Percentiles rank a stretch among this genome's conserved stretches.
These are phyloP conservation scores for Barnettozyma hawaiiensis DNA, from an alignment of 1,139 yeast species.

Conservation along the genomic window DNA sequence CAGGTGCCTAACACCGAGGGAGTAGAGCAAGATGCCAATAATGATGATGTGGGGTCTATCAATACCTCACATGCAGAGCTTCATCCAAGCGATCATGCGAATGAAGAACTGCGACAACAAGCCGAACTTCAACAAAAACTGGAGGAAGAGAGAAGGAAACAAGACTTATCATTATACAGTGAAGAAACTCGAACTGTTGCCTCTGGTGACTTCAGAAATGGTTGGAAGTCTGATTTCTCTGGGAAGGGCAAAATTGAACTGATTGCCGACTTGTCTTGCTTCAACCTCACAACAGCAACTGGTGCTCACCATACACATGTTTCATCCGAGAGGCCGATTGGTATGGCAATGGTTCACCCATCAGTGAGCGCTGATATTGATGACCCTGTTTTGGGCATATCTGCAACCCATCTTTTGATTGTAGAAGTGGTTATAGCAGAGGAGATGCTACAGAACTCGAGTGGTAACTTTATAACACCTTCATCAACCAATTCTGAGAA, in stretches of 20 bases:
- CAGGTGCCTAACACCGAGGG: background rate
- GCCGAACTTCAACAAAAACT: slow-evolving; percentile 28
- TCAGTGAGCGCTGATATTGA: slow-evolving; percentile 75
- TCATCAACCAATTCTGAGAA: slow-evolving; percentile 16
- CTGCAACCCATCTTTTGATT: slow-evolving; percentile 66
- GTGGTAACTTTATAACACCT: slow-evolving; percentile 13
- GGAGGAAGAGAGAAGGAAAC: slow-evolving; percentile 21
- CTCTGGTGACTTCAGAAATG: slow-evolving; percentile 75
- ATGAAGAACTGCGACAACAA: slow-evolving; percentile 31
- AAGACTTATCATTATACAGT: slow-evolving; percentile 42
- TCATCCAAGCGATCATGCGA: slow-evolving; percentile 38
- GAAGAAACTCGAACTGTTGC: slow-evolving; percentile 72
- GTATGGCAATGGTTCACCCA: slow-evolving; percentile 32
- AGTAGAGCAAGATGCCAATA: background rate
- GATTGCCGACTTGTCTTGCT: slow-evolving; percentile 59
- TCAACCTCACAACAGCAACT: slow-evolving; percentile 28
- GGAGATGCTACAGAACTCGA: slow-evolving; percentile 50
- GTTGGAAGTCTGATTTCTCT: slow-evolving; percentile 91
- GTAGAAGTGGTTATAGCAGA: slow-evolving; percentile 93
- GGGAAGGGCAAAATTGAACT: slow-evolving; percentile 73
- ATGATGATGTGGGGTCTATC: background rate
- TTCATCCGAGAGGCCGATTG: slow-evolving; percentile 21
- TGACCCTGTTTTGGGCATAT: slow-evolving; percentile 75
- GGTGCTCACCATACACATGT: slow-evolving; percentile 21
- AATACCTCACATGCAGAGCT: slow-evolving; percentile 12